Evolutionary conservation across 2,329 filamentous ascomycete species (phyloP), one percentile per base, ranked within the genome.

Genomic region (Domatiomyces catenatus): DNA sequence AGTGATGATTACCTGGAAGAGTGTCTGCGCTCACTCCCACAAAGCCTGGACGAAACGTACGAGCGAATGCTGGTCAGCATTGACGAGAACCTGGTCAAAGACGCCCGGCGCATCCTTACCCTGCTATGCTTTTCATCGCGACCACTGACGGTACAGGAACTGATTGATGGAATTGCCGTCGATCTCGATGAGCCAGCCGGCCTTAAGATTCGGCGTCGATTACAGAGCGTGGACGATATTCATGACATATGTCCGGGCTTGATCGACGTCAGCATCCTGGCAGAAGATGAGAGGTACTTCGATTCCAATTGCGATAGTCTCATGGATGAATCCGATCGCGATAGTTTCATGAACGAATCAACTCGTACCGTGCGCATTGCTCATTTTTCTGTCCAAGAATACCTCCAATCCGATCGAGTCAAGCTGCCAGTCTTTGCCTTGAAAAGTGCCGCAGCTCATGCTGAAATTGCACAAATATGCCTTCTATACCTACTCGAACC

Each of bases 321-420:
- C n/a, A n/a, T n/a, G n/a, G n/a, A n/a, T n/a, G n/a, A n/a, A n/a
- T n/a, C n/a, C n/a, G n/a, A n/a, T n/a, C n/a, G n/a, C n/a, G n/a
- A n/a, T n/a, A n/a, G n/a, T n/a, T n/a, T 6, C 22, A 24, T 24
- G 22, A 24, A 24, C 6, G 6, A 24, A 3, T 60, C 24, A 12
- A 32, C 28, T 5, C 3, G 5, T 32, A 24, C 22, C 22, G 22
- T 24, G 22, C 59, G 56, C 15, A 60, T 66, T 45, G 61, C 61
- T 5, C 62, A 65, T 51, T 65, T 62, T 47, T 64, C 63, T 2
- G 59, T 65, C 0, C 58, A 63, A 46, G 61, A 65, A 49, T 65
- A 66, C 47, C 57, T 66, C 8, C 36, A 57, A 46, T 64, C 59
- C 3, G 58, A 61, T 28, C 59, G 60, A 3, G 61, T 54, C 7